Conservation (phyloP, 108 stramenopile genomes). For the Licmophora abbreviata region DNA sequence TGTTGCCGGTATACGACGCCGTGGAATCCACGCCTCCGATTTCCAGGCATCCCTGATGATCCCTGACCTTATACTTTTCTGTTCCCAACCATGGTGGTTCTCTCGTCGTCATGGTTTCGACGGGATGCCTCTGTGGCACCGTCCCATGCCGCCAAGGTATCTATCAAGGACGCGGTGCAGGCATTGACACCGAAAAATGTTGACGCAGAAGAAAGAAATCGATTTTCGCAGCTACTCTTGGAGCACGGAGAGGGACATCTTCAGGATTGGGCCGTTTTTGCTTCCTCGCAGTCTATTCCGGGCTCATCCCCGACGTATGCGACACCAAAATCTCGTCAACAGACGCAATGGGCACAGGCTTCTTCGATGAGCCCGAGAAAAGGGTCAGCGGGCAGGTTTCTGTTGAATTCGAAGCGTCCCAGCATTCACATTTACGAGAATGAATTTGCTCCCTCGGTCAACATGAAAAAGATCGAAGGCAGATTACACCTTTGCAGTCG, state of each 20-base stretch:
- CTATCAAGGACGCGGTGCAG: too few species aligned
- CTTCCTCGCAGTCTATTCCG: constrained; percentile 7
- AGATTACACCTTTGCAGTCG: constrained; percentile 65
- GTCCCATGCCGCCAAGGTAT: too few species aligned
- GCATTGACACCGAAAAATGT: too few species aligned
- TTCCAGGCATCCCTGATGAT: too few species aligned
- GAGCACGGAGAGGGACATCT: constrained; percentile 75
- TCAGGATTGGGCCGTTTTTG: constrained; percentile 81
- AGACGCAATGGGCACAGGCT: constrained; percentile 2
- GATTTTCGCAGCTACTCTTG: constrained; percentile 64
- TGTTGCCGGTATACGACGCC: too few species aligned
- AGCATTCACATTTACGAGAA: constrained; percentile 6
- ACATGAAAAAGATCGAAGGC: constrained; percentile 64
- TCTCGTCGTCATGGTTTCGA: too few species aligned
- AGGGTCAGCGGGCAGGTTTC: background rate
- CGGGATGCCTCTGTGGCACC: too few species aligned
- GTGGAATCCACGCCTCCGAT: too few species aligned
- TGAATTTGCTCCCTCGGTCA: constrained; percentile 26
- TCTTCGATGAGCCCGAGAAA: background rate
- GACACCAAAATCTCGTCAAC: constrained; percentile 5
- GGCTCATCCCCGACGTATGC: too few species aligned
- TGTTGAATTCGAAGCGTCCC: background rate
- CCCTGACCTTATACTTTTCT: too few species aligned
- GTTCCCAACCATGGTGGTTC: too few species aligned
- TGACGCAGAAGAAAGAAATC: constrained; percentile 10